Evolutionary conservation across 495 filamentous ascomycete species (phyloP).

Genomic region (Pyrenula massariospora): DNA sequence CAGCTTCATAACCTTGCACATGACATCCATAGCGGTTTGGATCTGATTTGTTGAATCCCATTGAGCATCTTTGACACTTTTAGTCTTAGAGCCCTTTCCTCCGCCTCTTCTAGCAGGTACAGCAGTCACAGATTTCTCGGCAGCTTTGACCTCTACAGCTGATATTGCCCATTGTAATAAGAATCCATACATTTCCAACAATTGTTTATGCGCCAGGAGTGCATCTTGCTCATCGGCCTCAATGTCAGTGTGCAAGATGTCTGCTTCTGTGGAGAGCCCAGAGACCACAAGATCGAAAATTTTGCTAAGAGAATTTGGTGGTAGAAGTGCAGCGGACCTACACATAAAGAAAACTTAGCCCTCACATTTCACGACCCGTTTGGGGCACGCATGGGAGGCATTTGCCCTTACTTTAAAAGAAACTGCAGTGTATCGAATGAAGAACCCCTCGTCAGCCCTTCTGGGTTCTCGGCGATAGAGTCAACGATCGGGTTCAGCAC

Average conservation of each 20-base stretch:
- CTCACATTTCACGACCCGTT: constrained; percentile 31
- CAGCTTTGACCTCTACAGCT: constrained; percentile 83
- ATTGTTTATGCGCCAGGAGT: constrained; percentile 71
- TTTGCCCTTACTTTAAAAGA: constrained; percentile 83
- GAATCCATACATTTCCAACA: constrained; percentile 91
- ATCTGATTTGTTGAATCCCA: constrained; percentile 88
- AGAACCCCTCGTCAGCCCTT: constrained; percentile 64
- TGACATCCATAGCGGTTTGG: constrained; percentile 76
- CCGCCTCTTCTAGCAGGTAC: constrained; percentile 57
- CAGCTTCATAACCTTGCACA: constrained; percentile 92
- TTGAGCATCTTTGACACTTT: constrained; percentile 55
- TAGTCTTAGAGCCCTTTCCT: constrained; percentile 67
- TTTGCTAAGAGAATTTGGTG: constrained; percentile 74
- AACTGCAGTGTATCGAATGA: constrained; percentile 90
- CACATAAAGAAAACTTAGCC: constrained; percentile 55
- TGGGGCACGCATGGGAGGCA: constrained; percentile 36
- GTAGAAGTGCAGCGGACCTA: constrained; percentile 76
- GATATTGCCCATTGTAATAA: constrained; percentile 90
- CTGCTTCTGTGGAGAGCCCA: constrained; percentile 85
- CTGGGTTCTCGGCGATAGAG: constrained; percentile 81
- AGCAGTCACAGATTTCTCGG: constrained; percentile 67
- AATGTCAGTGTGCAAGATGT: constrained; percentile 72
- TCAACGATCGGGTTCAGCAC: constrained; percentile 90
- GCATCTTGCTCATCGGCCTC: constrained; percentile 86
- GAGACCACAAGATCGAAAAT: constrained; percentile 88